Evolutionary conservation across 345 rosid genomes (phyloP).

Genomic region (Salix purpurea): DNA sequence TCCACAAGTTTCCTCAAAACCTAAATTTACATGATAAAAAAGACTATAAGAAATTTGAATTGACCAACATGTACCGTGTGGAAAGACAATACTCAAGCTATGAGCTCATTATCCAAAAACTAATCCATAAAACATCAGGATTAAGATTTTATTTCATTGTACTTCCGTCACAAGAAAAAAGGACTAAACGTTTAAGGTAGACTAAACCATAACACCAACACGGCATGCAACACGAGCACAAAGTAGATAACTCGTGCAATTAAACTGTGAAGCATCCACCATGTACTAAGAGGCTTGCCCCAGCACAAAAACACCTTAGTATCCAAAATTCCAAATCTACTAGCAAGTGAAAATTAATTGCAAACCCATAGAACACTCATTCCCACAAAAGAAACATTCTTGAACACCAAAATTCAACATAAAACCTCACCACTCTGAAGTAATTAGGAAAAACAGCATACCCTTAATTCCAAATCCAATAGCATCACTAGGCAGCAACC

Average conservation of each 20-base stretch:
- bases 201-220: neutral
- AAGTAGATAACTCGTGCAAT: neutral
- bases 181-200: neutral
- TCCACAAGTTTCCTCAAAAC: conserved; percentile 94
- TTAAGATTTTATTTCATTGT: neutral
- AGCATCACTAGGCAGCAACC: neutral
- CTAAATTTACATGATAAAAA: conserved; percentile 24
- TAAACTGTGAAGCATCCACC: neutral
- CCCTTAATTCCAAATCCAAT: neutral
- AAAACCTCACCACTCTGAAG: neutral
- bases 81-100: neutral
- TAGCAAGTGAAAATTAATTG: neutral
- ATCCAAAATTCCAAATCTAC: neutral
- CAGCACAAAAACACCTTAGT: neutral
- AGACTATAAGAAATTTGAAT: neutral
- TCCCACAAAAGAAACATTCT: neutral
- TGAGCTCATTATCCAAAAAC: neutral
- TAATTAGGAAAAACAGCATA: neutral
- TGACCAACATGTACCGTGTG: neutral
- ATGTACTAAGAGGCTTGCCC: neutral
- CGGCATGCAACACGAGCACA: neutral
- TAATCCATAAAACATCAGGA: neutral
- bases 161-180: neutral
- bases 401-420: neutral
- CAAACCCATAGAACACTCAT: too few relatives aligned